Base-by-base conservation (phyloP, 2,329 filamentous ascomycete genomes). In the Chaetomium sp. region DNA sequence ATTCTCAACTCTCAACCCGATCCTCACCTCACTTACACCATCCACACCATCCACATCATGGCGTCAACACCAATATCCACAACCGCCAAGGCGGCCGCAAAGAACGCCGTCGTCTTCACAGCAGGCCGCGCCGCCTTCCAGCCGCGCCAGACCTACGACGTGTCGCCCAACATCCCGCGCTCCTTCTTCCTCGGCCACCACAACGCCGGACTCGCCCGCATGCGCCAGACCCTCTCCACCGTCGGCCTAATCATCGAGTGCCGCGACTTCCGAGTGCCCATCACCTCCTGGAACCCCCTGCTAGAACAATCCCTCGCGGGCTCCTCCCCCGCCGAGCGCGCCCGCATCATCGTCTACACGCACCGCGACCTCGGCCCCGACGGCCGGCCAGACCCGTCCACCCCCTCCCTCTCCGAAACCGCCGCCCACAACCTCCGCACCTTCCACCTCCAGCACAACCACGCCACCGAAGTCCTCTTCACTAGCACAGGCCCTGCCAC, bases 161-260 rank as follows among this genome's bases (percentile, higher is more conserved):
- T 88, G 51, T 89, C 94, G 62, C 73, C 80, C 51, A 90, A 88
- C 60, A 89, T 98, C 67, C 89, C 91, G 47, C 88, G 92, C 69
- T 95, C 94, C 65, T 99, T 98, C 80, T 99, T 92, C 80, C 85
- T 98, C 55, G 95, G 95, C 67, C 95, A 99, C 79, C 95, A 99
- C 82, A 86, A 87, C 66, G 85, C 90, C 10, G 95, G 91, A 19
- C 82, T 97, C 35, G 82, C 85, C 56, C 90, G 91, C 75, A 97
- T 98, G 89, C 91, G 91, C 75, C 86, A 86, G 47, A 84, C 91
- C 74, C 85, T 99, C 57, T 87, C 88, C 31, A 88, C 87, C 68
- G 91, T 97, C 72, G 90, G 93, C 73, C 87, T 98, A 51, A 87
- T 99, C 61, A 86, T 99, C 74, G 95, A 99, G 80, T 97, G 93